Percentiles rank a stretch among this genome's conserved stretches.
phyloP scores from a whole-genome alignment of 306 rosid genomes.

The Casuarina glauca region DNA sequence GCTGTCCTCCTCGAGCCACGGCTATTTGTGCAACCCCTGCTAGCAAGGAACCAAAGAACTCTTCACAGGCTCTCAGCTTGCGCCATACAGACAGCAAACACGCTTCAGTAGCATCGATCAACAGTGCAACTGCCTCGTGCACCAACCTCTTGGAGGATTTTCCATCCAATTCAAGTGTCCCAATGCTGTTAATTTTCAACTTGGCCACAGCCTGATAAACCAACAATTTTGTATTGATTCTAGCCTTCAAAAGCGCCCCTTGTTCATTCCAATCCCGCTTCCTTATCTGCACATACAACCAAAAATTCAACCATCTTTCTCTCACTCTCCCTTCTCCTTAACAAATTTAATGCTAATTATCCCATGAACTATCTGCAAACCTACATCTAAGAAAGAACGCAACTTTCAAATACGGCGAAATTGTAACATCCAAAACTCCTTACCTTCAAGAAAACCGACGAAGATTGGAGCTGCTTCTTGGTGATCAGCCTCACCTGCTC shows the following conservation, averaged over 20 bases:
- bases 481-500: constrained; percentile 80
- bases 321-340: constrained; percentile 13
- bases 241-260: constrained; percentile 75
- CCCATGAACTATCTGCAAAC: not conserved
- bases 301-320: constrained; percentile 17
- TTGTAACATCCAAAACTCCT: constrained; percentile 5
- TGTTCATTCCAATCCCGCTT: constrained; percentile 96
- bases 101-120: constrained; percentile 95
- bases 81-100: constrained; percentile 95
- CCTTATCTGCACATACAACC: constrained; percentile 66
- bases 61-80: constrained; percentile 84
- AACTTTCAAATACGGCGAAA: constrained; percentile 3
- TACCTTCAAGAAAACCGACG: constrained; percentile 85
- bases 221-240: constrained; percentile 78
- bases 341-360: constrained; percentile 10
- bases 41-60: constrained; percentile 79
- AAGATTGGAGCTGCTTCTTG: constrained; percentile 83
- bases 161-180: constrained; percentile 70
- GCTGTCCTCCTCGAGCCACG: constrained; percentile 84
- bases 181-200: constrained; percentile 63
- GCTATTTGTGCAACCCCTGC: constrained; percentile 82
- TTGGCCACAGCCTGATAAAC: constrained; percentile 76
- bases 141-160: constrained; percentile 80
- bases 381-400: constrained; percentile 3
- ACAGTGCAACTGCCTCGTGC: constrained; percentile 83